phyloP scores from a whole-genome alignment of 139 green algal species.

The Chlorella sp. region DNA sequence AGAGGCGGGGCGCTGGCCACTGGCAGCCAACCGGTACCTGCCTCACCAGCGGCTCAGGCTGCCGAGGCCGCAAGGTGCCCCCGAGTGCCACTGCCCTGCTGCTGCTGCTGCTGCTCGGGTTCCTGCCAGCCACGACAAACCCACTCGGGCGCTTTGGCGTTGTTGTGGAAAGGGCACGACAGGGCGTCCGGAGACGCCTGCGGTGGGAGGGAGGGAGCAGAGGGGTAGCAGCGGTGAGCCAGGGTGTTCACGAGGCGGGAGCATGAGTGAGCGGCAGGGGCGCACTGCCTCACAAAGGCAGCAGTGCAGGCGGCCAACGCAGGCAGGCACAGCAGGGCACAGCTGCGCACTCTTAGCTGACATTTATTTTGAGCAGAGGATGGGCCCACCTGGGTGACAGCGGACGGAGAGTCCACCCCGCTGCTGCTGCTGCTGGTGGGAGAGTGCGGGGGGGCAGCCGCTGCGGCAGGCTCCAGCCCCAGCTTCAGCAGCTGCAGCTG shows the following conservation, averaged over 20 bases:
- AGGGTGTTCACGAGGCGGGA: neutral
- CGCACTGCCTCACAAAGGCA: neutral
- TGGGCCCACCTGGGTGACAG: neutral
- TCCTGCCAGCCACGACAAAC: slow-evolving; percentile 31
- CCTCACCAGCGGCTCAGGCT: neutral
- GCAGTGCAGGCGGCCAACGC: neutral
- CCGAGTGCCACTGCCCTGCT: neutral
- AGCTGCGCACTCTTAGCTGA: too few relatives aligned
- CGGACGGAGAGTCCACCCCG: neutral
- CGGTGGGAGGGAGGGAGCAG: neutral
- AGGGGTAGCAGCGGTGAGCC: neutral
- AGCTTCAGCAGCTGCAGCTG: slow-evolving; percentile 5
- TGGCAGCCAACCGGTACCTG: slow-evolving; percentile 24
- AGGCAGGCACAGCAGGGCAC: too few relatives aligned
- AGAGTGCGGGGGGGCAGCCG: neutral
- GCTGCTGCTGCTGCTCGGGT: neutral
- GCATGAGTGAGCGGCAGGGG: neutral
- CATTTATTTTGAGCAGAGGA: too few relatives aligned
- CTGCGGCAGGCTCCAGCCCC: neutral
- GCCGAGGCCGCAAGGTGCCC: neutral
- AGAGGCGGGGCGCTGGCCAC: neutral
- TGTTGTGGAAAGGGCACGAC: neutral
- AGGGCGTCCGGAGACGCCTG: neutral
- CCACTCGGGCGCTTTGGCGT: slow-evolving; percentile 1
- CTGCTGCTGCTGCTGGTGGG: neutral